A percentile compares a stretch with the other conserved stretches of the same genome.
Conservation (phyloP, 2,329 filamentous ascomycete genomes). For the Cercospora sp. region DNA sequence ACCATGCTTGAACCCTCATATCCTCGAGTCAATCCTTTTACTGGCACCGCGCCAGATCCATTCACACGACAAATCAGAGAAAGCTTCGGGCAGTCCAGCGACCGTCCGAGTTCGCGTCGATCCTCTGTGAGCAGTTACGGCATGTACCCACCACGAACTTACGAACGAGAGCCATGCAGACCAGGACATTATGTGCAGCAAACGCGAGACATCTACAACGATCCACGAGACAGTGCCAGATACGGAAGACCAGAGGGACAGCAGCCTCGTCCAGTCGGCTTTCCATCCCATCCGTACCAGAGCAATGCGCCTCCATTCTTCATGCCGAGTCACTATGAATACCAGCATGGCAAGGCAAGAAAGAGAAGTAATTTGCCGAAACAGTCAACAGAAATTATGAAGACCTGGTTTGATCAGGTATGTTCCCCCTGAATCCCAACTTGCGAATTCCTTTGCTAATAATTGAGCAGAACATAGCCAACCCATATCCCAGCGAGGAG, state of each 20-base stretch:
- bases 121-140: conserved; percentile 25
- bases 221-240: conserved; percentile 21
- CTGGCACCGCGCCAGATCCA: conserved; percentile 23
- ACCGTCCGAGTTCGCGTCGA: conserved; percentile 21
- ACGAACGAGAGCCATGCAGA: conserved; percentile 22
- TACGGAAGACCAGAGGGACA: conserved; percentile 25
- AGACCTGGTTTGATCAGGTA: conserved; percentile 43
- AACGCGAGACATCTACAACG: conserved; percentile 18
- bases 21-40: conserved; percentile 20
- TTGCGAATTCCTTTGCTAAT: background rate
- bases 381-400: conserved; percentile 44
- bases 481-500: conserved; percentile 43
- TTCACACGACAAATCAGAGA: conserved; percentile 29
- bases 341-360: conserved; percentile 40
- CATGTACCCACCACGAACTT: conserved; percentile 20
- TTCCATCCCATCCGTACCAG: conserved; percentile 26
- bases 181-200: conserved; percentile 15
- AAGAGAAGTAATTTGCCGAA: conserved; percentile 43
- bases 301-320: conserved; percentile 31
- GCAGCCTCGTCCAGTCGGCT: conserved; percentile 17
- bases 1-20: conserved; percentile 24
- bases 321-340: conserved; percentile 41
- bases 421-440: background rate
- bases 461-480: conserved; percentile 37
- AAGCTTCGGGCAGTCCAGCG: conserved; percentile 21